Evolutionary conservation across 306 rosid genomes (phyloP).

Genomic region (barrel medic (Medicago truncatula)): DNA sequence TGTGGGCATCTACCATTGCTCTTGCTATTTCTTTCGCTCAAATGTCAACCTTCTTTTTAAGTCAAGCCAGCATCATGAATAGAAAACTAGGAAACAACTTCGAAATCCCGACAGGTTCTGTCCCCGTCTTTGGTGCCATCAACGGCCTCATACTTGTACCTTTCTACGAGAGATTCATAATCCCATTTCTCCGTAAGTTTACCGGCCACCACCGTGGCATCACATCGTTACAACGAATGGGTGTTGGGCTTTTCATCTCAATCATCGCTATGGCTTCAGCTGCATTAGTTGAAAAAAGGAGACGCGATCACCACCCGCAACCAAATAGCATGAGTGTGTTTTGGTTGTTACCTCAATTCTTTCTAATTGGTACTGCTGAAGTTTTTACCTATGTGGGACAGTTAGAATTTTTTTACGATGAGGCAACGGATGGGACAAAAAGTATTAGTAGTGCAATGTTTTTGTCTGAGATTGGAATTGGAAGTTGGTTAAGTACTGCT

Average conservation of each 20-base stretch:
- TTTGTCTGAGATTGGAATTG: constrained; percentile 60
- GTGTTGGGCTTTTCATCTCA: constrained; percentile 63
- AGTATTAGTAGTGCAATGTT: constrained; percentile 68
- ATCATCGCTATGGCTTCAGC: constrained; percentile 60
- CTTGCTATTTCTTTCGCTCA: constrained; percentile 64
- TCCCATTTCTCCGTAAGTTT: constrained; percentile 52
- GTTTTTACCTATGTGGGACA: constrained; percentile 76
- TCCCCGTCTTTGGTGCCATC: constrained; percentile 53
- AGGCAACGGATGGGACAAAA: constrained; percentile 71
- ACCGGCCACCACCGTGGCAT: constrained; percentile 71
- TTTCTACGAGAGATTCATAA: constrained; percentile 57
- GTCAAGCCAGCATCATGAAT: constrained; percentile 57
- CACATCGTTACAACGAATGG: constrained; percentile 68
- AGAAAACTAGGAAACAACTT: constrained; percentile 48
- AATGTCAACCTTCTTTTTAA: constrained; percentile 65
- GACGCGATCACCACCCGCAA: constrained; percentile 40
- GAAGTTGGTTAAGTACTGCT: constrained; percentile 65
- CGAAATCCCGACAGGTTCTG: constrained; percentile 61
- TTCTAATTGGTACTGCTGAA: constrained; percentile 64
- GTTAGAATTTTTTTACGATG: constrained; percentile 71
- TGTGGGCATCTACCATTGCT: constrained; percentile 64
- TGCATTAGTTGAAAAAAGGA: constrained; percentile 51
- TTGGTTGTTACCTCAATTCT: constrained; percentile 72
- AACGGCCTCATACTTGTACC: constrained; percentile 63
- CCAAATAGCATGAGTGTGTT: constrained; percentile 55